These are phyloP conservation scores for Cladosporium sp. DNA, from an alignment of 2,329 filamentous ascomycete species.

Conservation along the genomic window DNA sequence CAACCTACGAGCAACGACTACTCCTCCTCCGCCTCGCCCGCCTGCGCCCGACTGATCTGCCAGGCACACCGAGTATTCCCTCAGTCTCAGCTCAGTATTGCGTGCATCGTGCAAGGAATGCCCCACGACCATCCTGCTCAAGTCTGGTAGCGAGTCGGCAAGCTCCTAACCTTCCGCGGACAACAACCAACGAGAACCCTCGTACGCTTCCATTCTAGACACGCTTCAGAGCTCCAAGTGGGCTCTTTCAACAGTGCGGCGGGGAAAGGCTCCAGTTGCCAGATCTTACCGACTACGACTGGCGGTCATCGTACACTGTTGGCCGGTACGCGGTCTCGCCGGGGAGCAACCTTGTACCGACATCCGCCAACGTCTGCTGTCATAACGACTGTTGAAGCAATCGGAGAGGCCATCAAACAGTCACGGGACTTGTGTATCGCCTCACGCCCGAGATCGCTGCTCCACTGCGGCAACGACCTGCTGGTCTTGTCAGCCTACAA, in stretches of 20 bases:
- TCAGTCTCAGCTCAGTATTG: neutral
- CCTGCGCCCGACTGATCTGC: neutral
- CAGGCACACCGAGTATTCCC: neutral
- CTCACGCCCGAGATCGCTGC: constrained; percentile 3
- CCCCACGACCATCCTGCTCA: constrained; percentile 11
- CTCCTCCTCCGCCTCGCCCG: neutral
- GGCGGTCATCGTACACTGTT: constrained; percentile 3
- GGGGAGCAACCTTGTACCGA: constrained; percentile 14
- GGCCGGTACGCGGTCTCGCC: constrained; percentile 15
- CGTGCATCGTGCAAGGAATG: constrained; percentile 17
- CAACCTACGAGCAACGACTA: neutral
- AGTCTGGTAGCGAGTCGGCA: constrained; percentile 20
- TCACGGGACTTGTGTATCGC: constrained; percentile 12
- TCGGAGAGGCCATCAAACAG: neutral
- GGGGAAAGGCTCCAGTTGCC: constrained; percentile 10
- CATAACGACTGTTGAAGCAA: constrained; percentile 1
- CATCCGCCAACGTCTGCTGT: constrained; percentile 12
- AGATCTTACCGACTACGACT: constrained; percentile 10
- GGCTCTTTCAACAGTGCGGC: constrained; percentile 6
- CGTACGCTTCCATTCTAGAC: constrained; percentile 12
- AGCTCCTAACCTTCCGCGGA: constrained; percentile 15
- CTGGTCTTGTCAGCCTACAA: constrained; percentile 13
- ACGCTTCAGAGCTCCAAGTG: constrained; percentile 15
- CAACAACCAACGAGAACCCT: constrained; percentile 8
- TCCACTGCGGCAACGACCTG: constrained; percentile 17